A percentile compares a stretch with the other conserved stretches of the same genome.
These are phyloP conservation scores for Linnemannia elongata DNA, from an alignment of 192 early-diverging fungal genomes.

Conservation along the genomic window DNA sequence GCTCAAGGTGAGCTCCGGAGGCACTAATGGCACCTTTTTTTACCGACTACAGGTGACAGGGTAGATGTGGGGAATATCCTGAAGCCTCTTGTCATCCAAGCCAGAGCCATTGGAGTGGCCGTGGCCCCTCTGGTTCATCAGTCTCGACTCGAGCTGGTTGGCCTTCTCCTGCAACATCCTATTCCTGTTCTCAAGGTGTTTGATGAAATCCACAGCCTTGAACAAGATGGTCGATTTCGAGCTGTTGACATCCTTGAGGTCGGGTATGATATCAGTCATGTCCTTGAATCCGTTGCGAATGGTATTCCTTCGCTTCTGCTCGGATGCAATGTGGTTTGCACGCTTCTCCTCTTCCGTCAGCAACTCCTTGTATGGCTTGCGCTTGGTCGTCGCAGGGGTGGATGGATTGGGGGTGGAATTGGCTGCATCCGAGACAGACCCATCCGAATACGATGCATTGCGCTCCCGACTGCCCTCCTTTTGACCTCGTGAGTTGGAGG, in stretches of 20 bases:
- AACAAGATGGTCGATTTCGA: slow-evolving; percentile 76
- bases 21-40: slow-evolving; percentile 7
- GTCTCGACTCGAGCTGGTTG: slow-evolving; percentile 48
- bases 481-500: slow-evolving; percentile 6
- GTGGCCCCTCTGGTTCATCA: slow-evolving; percentile 28
- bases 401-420: slow-evolving; percentile 10
- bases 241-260: slow-evolving; percentile 75
- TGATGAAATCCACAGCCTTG: slow-evolving; percentile 77
- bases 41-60: slow-evolving; percentile 41
- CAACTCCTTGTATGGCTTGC: slow-evolving; percentile 72
- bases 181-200: slow-evolving; percentile 72
- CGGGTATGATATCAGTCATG: slow-evolving; percentile 88
- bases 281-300: slow-evolving; percentile 90
- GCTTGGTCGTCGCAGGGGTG: slow-evolving; percentile 35
- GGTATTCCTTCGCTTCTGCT: slow-evolving; percentile 80
- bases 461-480: slow-evolving; percentile 33
- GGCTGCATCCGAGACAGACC: slow-evolving; percentile 25
- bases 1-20: background rate
- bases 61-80: slow-evolving; percentile 56
- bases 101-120: slow-evolving; percentile 9
- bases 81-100: slow-evolving; percentile 43
- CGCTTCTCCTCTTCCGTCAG: slow-evolving; percentile 83
- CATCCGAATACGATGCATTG: slow-evolving; percentile 33
- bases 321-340: slow-evolving; percentile 81
- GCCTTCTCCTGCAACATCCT: slow-evolving; percentile 59